Evolutionary conservation across 129 eudicot species (phyloP), one percentile per base, ranked within the genome.

Genomic region (Heracleum sosnowskyi): DNA sequence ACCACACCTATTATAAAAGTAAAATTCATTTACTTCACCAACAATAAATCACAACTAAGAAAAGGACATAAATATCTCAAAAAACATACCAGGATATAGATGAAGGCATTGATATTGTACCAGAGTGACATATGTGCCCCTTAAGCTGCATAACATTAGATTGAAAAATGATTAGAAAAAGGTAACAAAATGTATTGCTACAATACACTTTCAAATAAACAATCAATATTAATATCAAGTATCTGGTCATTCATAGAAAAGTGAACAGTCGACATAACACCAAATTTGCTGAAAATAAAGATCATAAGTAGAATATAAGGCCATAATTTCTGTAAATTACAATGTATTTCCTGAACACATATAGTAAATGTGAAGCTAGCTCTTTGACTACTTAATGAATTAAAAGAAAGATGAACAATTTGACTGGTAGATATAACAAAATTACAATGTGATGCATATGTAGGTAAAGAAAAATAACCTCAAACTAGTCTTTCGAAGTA

Each of bases 41-140:
- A 69, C 9, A 69, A 26, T 15, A 15, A 69, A 71, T 2, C 3
- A 1, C 6, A 39, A 72, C 1, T 7, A 72, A 37, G 15, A 39
- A 40, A 72, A 20, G 36, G 17, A 31, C 35, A 5, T 16, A 24
- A 13, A 34, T 35, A 29, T 16, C 22, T 68, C 22, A 41, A n/a
- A n/a, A n/a, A 62, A 83, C 97, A 74, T 72, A 96, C 99, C 95
- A 86, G 73, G 91, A 92, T 75, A 96, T 82, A 42, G 99, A 87
- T 81, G 99, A 96, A 74, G 95, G 94, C 97, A 96, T 87, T 76
- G 63, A 89, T 66, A 86, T 66, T 24, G 83, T 82, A 36, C 69
- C 26, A 82, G 90, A 66, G 55, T 73, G 81, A 80, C 74, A n/a
- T 55, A 79, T 68, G 33, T 79, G 82, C 60, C 93, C 88, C 79